phyloP scores from a whole-genome alignment of 352 stramenopile species.

The Aphanomyces euteiches region DNA sequence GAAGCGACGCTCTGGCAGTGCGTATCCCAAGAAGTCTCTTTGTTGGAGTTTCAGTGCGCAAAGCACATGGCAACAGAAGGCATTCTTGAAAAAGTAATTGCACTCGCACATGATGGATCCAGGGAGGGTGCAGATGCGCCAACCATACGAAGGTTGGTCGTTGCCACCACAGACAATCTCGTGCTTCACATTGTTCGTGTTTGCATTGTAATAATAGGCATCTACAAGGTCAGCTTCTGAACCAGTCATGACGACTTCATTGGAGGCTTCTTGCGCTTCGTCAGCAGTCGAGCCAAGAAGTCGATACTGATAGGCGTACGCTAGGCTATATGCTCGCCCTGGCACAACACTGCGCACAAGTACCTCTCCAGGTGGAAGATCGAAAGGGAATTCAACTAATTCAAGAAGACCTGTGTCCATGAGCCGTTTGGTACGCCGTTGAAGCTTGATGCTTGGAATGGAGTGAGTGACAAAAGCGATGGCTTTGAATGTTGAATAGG shows the following conservation, averaged over 20 bases:
- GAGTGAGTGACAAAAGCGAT: neutral
- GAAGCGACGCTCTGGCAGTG: too few species aligned
- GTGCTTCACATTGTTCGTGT: neutral
- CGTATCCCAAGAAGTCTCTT: too few species aligned
- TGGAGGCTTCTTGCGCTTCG: neutral
- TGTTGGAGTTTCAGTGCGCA: neutral
- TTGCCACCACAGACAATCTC: neutral
- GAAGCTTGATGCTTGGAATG: neutral
- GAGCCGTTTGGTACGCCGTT: neutral
- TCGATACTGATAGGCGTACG: neutral
- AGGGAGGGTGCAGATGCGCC: neutral
- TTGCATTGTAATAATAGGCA: constrained; percentile 3
- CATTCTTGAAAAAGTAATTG: constrained; percentile 4
- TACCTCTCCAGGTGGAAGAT: neutral
- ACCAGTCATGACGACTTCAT: neutral
- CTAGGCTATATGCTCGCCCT: neutral
- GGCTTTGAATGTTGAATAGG: constrained; percentile 1
- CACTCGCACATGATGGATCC: neutral
- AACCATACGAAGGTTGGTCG: neutral
- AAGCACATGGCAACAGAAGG: neutral
- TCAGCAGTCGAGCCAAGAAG: neutral
- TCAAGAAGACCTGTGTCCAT: neutral
- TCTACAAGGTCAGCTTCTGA: neutral
- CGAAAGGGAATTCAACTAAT: neutral
- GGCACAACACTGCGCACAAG: neutral